Base-by-base conservation (phyloP, 148 eudicot genomes). In the Arbutus unedo region DNA sequence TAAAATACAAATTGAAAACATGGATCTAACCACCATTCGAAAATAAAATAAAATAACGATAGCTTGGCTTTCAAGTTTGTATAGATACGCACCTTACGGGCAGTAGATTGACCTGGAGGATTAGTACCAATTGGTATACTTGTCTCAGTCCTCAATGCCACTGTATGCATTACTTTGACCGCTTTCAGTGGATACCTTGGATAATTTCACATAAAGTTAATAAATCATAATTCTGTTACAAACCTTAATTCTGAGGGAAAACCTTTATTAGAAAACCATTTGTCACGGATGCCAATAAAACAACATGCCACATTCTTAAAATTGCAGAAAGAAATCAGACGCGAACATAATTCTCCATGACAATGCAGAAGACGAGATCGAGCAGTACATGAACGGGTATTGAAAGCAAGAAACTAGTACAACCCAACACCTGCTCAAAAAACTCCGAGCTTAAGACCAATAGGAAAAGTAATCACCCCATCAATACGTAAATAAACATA, bases 161-260 rank as follows among this genome's bases (percentile, higher is more conserved):
- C 99, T 54, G 91, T 86, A 87, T 96, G 98, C 99, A 96, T 96
- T 76, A 96, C 99, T 85, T 91, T 91, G 84, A 93, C 98, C 48
- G 99, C 97, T 87, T 96, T 96, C 90, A 96, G 85, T 67, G 98
- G 99, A 83, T 88, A 96, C 90, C 99, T 96, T 54, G 55, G 51
- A 82, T 60, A 81, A 83, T 81, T 53, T 19, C 59, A 66, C 45
- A 49, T n/a, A 6, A 38, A 6, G 54, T 50, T 13, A 73, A 43
- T 38, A 23, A 31, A 66, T 71, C 18, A 54, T 23, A n/a, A 10
- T 16, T 8, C 7, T 6, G 68, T 21, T 4, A 51, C 31, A 55
- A 55, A 56, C 8, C 48, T 55, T 31, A 31, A 31, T 31, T 31
- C 38, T 31, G 38, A 31, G 38, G 38, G 38, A 31, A 31, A 31